Base-by-base conservation (phyloP, 352 stramenopile genomes). In the Phytopythium ostracodes region DNA sequence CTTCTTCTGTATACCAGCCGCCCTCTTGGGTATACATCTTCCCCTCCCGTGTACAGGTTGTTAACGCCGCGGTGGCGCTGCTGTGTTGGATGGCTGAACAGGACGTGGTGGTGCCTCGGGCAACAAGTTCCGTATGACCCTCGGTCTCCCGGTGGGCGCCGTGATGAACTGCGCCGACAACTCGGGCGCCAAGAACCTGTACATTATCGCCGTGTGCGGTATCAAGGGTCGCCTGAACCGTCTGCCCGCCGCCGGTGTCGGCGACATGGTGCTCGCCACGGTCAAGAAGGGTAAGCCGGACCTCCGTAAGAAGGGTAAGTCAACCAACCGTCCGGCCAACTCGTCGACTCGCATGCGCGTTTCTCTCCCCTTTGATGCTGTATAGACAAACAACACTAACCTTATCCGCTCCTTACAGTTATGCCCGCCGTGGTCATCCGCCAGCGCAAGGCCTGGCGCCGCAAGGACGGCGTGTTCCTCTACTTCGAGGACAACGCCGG, bases 231-330 rank as follows among this genome's bases (percentile, higher is more conserved):
- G 97, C 72, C 82, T 99, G 74, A 99, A 99, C 85, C 93, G 96
- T 85, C 92, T 99, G 66, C 98, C 98, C 63, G 97, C 98, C 70
- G 97, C 97, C 65, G 89, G 89, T 97, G 91, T 98, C 42, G 98
- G 98, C 73, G 98, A 99, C 86, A 99, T 99, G 97, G 97, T 99
- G 71, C 98, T 99, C 91, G 97, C 93, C 67, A 99, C 97, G 50
- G 97, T 99, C 24, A 99, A 99, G 93, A 99, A 99, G 96, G 98
- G 98, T 89, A 99, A 99, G 96, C 98, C 98, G 44, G 98, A 99
- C 82, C 95, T 99, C 63, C 92, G 98, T 87, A 99, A 99, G 92
- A 99, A 99, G 89, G 75, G 72, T 86, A 75, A 72, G 70, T 64
- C 18, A 49, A 15, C 18, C 22, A 20, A 20, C 22, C 46, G 46